These are phyloP conservation scores for Aspergillus brasiliensis DNA, from an alignment of 2,329 filamentous ascomycete species.

Conservation along the genomic window DNA sequence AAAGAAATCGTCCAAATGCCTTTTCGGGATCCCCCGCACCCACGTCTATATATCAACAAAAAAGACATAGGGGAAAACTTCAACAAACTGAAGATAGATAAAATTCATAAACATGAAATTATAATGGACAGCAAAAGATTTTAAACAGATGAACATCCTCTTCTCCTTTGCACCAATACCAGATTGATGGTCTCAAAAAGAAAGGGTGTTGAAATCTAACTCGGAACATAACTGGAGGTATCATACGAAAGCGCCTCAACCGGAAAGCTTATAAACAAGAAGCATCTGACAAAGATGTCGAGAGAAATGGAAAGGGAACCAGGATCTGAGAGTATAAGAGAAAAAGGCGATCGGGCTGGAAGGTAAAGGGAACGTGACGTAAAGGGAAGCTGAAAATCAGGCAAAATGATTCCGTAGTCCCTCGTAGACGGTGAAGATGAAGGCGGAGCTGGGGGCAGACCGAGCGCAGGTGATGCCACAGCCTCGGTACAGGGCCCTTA, in stretches of 20 bases:
- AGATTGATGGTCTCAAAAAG: conserved; percentile 4
- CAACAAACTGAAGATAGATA: background rate
- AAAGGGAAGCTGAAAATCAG: conserved; percentile 23
- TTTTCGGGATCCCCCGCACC: background rate
- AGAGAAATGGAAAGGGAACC: background rate
- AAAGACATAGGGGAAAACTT: background rate
- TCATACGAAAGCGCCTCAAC: conserved; percentile 13
- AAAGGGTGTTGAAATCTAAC: conserved; percentile 12
- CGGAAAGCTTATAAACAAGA: conserved; percentile 7
- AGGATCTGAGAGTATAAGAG: background rate
- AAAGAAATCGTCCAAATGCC: background rate
- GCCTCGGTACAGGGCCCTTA: conserved; percentile 86
- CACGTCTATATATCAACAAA: background rate
- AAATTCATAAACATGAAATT: background rate
- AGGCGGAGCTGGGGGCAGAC: conserved; percentile 91
- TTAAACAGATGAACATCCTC: background rate
- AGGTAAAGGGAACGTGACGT: background rate
- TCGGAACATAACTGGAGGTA: conserved; percentile 20
- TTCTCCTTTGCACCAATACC: background rate
- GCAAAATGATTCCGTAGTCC: conserved; percentile 71
- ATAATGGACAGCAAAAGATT: background rate
- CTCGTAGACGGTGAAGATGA: conserved; percentile 96
- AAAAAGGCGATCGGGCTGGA: conserved; percentile 1
- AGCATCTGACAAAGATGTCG: background rate
- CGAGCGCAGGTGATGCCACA: conserved; percentile 90